Evolutionary conservation across 2,329 filamentous ascomycete genomes (phyloP), one percentile per base, ranked within the genome.

Genomic region (Davidsoniella eucalypti): DNA sequence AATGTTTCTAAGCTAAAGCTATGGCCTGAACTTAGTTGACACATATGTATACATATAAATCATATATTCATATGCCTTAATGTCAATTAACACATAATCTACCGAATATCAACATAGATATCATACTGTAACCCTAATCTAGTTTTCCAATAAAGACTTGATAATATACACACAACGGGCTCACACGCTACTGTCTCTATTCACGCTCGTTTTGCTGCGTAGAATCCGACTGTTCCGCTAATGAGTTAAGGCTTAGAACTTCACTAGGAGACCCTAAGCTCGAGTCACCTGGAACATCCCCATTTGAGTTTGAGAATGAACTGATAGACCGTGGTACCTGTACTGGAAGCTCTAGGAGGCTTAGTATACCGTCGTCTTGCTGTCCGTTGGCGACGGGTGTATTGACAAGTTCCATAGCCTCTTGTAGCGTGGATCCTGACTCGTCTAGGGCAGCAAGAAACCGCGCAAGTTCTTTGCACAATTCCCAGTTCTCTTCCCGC

Each of bases 401-500:
- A 44, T 76, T 72, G 5, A 79, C 74, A 63, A 78, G 69, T 56
- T 77, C 74, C 63, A 93, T 71, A 2, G 83, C 84, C 57, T 82
- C 76, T 49, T 76, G 71, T 45, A 98, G 69, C 42, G 85, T 90
- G 56, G 82, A 78, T 0, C 92, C 92, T 12, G 80, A 84, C 56
- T 86, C 81, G 60, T 98, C 92, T 58, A 98, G 78, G 4, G 90
- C 90, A 44, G 93, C 87, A 51, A 98, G 67, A 64, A 98, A 98
- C n/a, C 90, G 73, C 9, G 92, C 88, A 25, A 98, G 72, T 63
- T 98, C 92, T 58, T 87, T 92, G 66, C 92, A 96, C 25, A 98
- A 68, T 58, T 96, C 88, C 87, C 88, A 98, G 60, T 96, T 90
- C 45, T 80, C 79, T 62, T 88, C 87, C 29, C 78, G 72, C 58